phyloP scores from a whole-genome alignment of 305 asterid genomes.

The Fraxinus albicans region DNA sequence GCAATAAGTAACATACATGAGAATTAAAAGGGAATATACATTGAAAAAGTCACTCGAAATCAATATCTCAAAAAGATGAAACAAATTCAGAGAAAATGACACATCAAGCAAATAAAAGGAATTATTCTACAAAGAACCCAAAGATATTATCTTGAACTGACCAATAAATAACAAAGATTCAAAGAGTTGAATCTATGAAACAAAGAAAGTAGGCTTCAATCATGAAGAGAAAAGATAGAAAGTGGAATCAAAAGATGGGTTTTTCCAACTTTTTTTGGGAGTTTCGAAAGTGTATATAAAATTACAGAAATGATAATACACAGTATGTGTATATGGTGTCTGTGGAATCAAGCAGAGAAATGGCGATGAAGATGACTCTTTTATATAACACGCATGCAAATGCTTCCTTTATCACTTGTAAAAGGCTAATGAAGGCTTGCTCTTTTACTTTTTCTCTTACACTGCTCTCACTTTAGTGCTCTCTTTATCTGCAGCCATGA shows the following conservation, averaged over 20 bases:
- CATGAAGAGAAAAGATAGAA: slow-evolving; percentile 24
- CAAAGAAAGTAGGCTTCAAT: slow-evolving; percentile 37
- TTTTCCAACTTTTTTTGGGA: slow-evolving; percentile 13
- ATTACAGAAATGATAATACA: slow-evolving; percentile 26
- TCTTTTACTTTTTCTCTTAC: slow-evolving; percentile 41
- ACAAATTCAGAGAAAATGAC: slow-evolving; percentile 53
- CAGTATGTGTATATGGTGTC: neutral
- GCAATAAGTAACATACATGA: slow-evolving; percentile 40
- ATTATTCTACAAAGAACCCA: slow-evolving; percentile 16
- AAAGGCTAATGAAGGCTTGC: slow-evolving; percentile 49
- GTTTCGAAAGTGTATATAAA: slow-evolving; percentile 30
- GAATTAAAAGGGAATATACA: slow-evolving; percentile 77
- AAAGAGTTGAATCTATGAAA: slow-evolving; percentile 29
- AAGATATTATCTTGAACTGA: slow-evolving; percentile 34
- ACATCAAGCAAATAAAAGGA: slow-evolving; percentile 22
- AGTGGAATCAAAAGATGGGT: slow-evolving; percentile 43
- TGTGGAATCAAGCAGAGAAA: slow-evolving; percentile 15
- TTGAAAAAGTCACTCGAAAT: slow-evolving; percentile 60
- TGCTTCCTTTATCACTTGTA: slow-evolving; percentile 84
- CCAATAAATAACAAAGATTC: slow-evolving; percentile 4
- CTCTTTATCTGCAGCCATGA: slow-evolving; percentile 21
- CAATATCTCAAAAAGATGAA: slow-evolving; percentile 6
- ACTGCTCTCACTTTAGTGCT: slow-evolving; percentile 20
- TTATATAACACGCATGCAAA: slow-evolving; percentile 82
- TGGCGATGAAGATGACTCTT: slow-evolving; percentile 68